Evolutionary conservation across 805 yeast species (phyloP).

Genomic region (Candida dajiaensis): DNA sequence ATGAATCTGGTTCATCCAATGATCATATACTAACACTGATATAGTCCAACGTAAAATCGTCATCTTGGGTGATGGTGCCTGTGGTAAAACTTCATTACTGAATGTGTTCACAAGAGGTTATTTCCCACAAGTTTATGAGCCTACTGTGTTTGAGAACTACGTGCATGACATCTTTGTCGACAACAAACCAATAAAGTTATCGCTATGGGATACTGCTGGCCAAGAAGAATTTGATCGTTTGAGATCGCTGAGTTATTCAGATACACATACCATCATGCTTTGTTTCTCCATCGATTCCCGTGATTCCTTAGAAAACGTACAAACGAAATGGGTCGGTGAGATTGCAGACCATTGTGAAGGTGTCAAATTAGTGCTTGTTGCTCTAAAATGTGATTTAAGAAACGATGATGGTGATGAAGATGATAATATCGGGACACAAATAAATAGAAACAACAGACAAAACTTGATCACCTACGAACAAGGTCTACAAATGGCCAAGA

Average conservation of each 20-base stretch:
- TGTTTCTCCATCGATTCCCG: conserved; percentile 93
- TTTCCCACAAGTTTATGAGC: conserved; percentile 97
- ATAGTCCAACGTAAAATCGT: conserved; percentile 85
- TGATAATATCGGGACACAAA: conserved; percentile 28
- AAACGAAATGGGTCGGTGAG: conserved; percentile 95
- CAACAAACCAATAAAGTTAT: conserved; percentile 84
- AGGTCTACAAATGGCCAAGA: conserved; percentile 88
- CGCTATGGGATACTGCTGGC: conserved; percentile 98
- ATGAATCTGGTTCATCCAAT: too few relatives aligned
- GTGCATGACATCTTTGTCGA: conserved; percentile 96
- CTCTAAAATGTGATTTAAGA: conserved; percentile 90
- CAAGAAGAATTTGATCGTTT: conserved; percentile 96
- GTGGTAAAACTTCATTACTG: conserved; percentile 92
- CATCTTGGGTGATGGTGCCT: conserved; percentile 96
- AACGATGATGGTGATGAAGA: conserved; percentile 46
- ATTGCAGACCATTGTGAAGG: conserved; percentile 97
- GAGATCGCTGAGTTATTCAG: conserved; percentile 87
- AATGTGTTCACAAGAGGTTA: conserved; percentile 96
- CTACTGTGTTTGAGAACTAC: conserved; percentile 95
- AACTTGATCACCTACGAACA: conserved; percentile 82
- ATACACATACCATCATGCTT: conserved; percentile 94
- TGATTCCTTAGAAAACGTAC: conserved; percentile 92
- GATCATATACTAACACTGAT: background rate
- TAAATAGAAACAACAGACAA: conserved; percentile 28
- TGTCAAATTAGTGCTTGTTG: conserved; percentile 88